phyloP scores from a whole-genome alignment of 495 filamentous ascomycete genomes.

The Podospora appendiculata region DNA sequence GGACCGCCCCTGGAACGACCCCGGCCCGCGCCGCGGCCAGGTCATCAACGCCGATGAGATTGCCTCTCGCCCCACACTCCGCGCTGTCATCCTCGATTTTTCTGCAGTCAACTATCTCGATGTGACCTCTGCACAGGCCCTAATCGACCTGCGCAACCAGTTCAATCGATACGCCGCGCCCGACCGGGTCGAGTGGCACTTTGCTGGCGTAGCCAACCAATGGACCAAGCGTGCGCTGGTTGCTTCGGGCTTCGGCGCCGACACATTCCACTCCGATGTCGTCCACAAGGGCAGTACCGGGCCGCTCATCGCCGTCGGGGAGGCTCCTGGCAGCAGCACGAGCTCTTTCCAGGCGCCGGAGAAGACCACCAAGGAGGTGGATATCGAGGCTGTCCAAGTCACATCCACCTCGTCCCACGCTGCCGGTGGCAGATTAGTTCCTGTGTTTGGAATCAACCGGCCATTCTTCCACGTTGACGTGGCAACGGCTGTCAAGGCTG shows the following conservation, averaged over 20 bases:
- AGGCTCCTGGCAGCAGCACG: not conserved
- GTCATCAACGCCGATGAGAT: constrained; percentile 16
- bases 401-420: constrained; percentile 6
- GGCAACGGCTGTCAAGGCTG: constrained; percentile 60
- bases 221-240: constrained; percentile 43
- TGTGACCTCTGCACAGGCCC: constrained; percentile 39
- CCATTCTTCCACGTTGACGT: constrained; percentile 52
- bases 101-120: constrained; percentile 41
- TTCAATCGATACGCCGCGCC: constrained; percentile 41
- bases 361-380: not conserved
- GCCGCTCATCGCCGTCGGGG: constrained; percentile 14
- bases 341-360: not conserved
- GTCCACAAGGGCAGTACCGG: constrained; percentile 2
- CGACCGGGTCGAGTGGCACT: constrained; percentile 43
- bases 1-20: constrained; percentile 75
- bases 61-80: constrained; percentile 31
- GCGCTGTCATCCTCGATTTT: constrained; percentile 44
- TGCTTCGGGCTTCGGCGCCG: constrained; percentile 39
- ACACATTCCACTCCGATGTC: not conserved
- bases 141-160: constrained; percentile 42
- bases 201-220: constrained; percentile 38
- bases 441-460: constrained; percentile 39
- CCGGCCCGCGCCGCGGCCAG: constrained; percentile 63
- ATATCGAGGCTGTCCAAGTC: constrained; percentile 16
- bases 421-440: constrained; percentile 15